Percentiles rank a stretch among this genome's conserved stretches.
phyloP scores from a whole-genome alignment of 208 protist genomes.

The Trichomonas tenax region DNA sequence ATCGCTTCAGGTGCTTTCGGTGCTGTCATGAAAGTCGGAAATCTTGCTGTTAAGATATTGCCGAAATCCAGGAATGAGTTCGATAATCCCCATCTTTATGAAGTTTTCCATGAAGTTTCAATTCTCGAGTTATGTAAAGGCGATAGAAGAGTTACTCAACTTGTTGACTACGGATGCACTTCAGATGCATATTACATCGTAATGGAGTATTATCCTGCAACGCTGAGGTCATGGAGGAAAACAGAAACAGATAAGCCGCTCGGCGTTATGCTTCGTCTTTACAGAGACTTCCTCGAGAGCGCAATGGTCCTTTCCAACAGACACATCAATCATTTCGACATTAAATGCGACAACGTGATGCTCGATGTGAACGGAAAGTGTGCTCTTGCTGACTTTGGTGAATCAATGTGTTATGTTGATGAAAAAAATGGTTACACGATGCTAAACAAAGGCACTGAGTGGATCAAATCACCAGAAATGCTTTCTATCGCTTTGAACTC shows the following conservation, averaged over 20 bases:
- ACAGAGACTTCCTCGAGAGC: background rate
- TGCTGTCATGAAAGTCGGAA: background rate
- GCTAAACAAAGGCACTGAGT: constrained; percentile 6
- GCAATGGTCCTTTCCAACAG: background rate
- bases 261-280: background rate
- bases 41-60: background rate
- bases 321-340: background rate
- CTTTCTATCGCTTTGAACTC: constrained; percentile 2
- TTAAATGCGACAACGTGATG: constrained; percentile 13
- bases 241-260: background rate
- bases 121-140: background rate
- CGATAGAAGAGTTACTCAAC: background rate
- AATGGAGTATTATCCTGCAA: background rate
- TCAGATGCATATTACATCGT: background rate
- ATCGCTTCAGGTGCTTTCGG: background rate
- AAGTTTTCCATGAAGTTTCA: background rate
- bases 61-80: background rate
- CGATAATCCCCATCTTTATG: background rate
- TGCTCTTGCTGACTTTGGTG: background rate
- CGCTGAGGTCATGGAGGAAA: background rate
- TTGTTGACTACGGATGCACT: constrained; percentile 4
- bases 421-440: background rate
- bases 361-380: background rate
- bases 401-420: background rate
- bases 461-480: constrained; percentile 17